phyloP scores from a whole-genome alignment of 2,329 filamentous ascomycete genomes.

The Xylariaceae sp. region DNA sequence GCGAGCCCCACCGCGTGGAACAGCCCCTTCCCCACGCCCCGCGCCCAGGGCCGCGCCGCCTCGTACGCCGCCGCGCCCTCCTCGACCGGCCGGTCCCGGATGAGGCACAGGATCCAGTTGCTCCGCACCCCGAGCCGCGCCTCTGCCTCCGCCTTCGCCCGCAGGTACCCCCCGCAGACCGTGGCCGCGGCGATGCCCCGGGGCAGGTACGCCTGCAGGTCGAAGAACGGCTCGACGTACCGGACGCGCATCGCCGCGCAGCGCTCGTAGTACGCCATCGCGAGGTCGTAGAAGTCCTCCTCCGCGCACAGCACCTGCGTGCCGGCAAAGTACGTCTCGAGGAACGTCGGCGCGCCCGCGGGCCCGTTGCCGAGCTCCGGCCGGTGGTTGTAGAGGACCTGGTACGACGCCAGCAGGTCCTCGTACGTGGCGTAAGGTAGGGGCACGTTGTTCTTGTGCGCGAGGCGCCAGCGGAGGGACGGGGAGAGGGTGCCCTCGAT shows the following conservation, averaged over 20 bases:
- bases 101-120: constrained; percentile 39
- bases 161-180: too few relatives aligned
- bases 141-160: constrained; percentile 18
- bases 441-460: constrained; percentile 32
- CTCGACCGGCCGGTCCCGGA: constrained; percentile 35
- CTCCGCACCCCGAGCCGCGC: constrained; percentile 21
- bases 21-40: constrained; percentile 25
- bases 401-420: constrained; percentile 29
- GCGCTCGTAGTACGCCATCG: constrained; percentile 33
- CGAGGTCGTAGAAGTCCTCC: constrained; percentile 35
- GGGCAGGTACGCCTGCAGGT: constrained; percentile 33
- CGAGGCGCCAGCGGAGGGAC: constrained; percentile 35
- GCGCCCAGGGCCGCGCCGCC: constrained; percentile 34
- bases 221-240: constrained; percentile 39
- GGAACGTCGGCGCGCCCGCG: constrained; percentile 26
- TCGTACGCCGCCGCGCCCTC: constrained; percentile 35
- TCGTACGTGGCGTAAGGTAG: constrained; percentile 27
- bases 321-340: constrained; percentile 30
- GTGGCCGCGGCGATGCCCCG: too few relatives aligned
- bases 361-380: constrained; percentile 32
- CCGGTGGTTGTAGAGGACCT: constrained; percentile 32
- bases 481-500: constrained; percentile 42
- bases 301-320: constrained; percentile 30
- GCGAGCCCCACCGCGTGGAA: constrained; percentile 44
- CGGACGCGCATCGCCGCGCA: constrained; percentile 32